phyloP scores from a whole-genome alignment of 2,329 filamentous ascomycete genomes.

The Clarireedia paspali region DNA sequence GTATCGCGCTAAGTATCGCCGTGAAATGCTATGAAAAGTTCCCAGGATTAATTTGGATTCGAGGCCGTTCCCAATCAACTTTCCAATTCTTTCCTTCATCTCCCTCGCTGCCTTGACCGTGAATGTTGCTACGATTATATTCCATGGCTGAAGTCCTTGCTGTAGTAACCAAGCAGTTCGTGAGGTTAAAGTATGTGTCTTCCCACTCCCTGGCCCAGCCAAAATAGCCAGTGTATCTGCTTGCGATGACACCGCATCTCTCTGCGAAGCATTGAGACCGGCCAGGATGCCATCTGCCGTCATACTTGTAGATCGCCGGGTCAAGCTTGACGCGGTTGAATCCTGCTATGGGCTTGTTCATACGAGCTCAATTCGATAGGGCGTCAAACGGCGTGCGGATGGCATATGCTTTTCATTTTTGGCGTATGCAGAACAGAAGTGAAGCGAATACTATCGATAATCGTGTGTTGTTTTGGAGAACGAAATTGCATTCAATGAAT shows the following conservation, averaged over 20 bases:
- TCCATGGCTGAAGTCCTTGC: conserved; percentile 67
- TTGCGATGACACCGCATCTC: conserved; percentile 54
- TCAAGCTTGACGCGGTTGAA: too few species aligned
- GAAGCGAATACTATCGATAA: too few species aligned
- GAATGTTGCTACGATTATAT: conserved; percentile 93
- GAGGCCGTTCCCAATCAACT: conserved; percentile 67
- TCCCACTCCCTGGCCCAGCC: conserved; percentile 66
- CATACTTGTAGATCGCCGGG: conserved; percentile 13
- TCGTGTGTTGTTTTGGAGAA: too few species aligned
- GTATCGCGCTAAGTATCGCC: conserved; percentile 76
- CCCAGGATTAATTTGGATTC: conserved; percentile 76
- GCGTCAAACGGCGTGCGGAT: too few species aligned
- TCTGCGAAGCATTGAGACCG: conserved; percentile 58
- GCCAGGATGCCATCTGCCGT: conserved; percentile 37
- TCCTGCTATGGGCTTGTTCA: too few species aligned
- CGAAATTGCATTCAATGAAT: too few species aligned
- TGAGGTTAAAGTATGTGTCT: conserved; percentile 91
- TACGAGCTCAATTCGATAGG: too few species aligned
- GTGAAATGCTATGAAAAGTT: conserved; percentile 90
- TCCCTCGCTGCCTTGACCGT: conserved; percentile 91
- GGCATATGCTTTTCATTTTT: too few species aligned
- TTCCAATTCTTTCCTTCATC: conserved; percentile 84
- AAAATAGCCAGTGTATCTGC: conserved; percentile 54
- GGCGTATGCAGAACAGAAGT: too few species aligned
- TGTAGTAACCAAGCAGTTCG: conserved; percentile 84